Percentiles rank a stretch among this genome's conserved stretches.
These are phyloP conservation scores for Harrya chromipes DNA, from an alignment of 768 basidiomycete genomes.

Conservation along the genomic window DNA sequence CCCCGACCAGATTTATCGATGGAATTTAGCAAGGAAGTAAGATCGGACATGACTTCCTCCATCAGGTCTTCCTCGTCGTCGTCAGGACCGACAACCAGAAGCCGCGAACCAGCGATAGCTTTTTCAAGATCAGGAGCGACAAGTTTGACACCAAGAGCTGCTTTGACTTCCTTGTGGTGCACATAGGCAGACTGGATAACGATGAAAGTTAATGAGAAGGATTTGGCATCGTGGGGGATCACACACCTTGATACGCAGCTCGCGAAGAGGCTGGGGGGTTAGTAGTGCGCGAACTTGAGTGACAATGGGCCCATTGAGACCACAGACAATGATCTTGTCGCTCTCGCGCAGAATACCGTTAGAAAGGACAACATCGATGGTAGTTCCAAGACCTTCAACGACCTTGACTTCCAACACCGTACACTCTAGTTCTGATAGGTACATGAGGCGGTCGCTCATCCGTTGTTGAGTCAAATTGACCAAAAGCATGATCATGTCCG, in stretches of 20 bases:
- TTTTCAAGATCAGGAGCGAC: constrained; percentile 94
- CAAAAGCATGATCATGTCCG: constrained; percentile 99
- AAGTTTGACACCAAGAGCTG: constrained; percentile 94
- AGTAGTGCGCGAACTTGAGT: constrained; percentile 92
- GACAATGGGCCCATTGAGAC: constrained; percentile 94
- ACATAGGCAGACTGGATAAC: constrained; percentile 81
- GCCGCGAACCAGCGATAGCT: constrained; percentile 93
- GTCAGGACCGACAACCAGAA: constrained; percentile 90
- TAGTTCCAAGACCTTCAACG: constrained; percentile 95
- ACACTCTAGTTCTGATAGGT: constrained; percentile 94
- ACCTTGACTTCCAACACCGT: constrained; percentile 99
- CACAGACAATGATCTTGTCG: constrained; percentile 93
- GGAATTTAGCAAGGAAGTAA: constrained; percentile 82
- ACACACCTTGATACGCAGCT: constrained; percentile 89
- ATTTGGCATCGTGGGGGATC: neutral
- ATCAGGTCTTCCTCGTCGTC: constrained; percentile 95
- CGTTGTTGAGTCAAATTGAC: constrained; percentile 96
- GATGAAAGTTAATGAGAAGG: constrained; percentile 3
- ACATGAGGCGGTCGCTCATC: constrained; percentile 98
- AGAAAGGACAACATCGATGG: constrained; percentile 93
- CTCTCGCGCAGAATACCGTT: constrained; percentile 92
- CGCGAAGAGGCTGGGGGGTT: constrained; percentile 94
- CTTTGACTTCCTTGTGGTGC: constrained; percentile 96
- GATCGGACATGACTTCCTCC: constrained; percentile 95
- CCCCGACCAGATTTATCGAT: constrained; percentile 96